These are phyloP conservation scores for Suillus occidentalis DNA, from an alignment of 768 basidiomycete genomes.

Conservation along the genomic window DNA sequence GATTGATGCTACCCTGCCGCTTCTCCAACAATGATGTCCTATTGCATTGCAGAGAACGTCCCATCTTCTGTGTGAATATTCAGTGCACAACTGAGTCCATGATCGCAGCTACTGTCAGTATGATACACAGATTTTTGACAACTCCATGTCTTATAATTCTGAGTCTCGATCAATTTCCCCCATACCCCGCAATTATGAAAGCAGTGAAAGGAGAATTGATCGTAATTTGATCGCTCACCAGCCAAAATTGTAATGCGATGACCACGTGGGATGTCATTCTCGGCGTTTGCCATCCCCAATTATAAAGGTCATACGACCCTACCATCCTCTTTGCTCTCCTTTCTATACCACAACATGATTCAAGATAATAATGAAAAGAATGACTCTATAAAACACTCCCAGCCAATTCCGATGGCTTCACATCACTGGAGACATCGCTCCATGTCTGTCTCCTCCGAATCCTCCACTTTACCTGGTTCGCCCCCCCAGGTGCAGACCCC, in stretches of 20 bases:
- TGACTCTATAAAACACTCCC: conserved; percentile 49
- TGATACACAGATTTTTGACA: too few species aligned
- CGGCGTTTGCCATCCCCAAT: conserved; percentile 14
- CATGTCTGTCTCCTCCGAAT: conserved; percentile 59
- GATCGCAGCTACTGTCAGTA: too few species aligned
- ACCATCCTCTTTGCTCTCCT: background rate
- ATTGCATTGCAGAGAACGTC: background rate
- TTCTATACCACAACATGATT: conserved; percentile 20
- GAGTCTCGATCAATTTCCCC: background rate
- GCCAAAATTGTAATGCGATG: background rate
- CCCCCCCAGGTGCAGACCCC: conserved; percentile 55
- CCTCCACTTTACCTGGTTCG: conserved; percentile 55
- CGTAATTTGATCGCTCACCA: background rate
- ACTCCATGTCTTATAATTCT: too few species aligned
- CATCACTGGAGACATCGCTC: conserved; percentile 55
- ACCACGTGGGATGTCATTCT: conserved; percentile 14
- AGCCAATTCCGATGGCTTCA: conserved; percentile 62
- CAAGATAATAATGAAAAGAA: conserved; percentile 14
- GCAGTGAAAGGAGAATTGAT: conserved; percentile 1
- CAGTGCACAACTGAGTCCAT: too few species aligned
- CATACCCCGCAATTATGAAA: background rate
- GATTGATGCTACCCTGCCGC: background rate
- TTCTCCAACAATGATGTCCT: background rate
- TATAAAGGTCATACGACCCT: conserved; percentile 13
- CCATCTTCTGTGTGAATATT: background rate